Percentiles rank a stretch among this genome's conserved stretches.
Evolutionary conservation across 2,329 filamentous ascomycete genomes (phyloP).

Genomic region (Phaeoacremonium minimum): DNA sequence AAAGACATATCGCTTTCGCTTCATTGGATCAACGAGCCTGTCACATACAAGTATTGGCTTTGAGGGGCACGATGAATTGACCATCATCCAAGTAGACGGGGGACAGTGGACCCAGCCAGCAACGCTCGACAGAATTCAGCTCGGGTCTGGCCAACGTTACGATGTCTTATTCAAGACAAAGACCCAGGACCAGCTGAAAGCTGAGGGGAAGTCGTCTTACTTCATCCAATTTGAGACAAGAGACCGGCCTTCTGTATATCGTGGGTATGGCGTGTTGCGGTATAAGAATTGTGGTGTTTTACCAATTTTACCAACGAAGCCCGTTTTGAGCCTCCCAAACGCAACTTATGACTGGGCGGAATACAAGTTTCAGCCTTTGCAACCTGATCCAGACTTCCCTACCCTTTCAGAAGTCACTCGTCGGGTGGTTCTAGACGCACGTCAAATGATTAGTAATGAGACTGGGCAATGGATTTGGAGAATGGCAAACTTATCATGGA

Average conservation of each 20-base stretch:
- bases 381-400: constrained; percentile 26
- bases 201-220: constrained; percentile 27
- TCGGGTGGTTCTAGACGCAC: constrained; percentile 40
- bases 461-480: constrained; percentile 29
- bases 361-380: constrained; percentile 37
- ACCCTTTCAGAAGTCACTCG: constrained; percentile 42
- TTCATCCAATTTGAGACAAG: constrained; percentile 41
- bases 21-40: constrained; percentile 52
- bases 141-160: constrained; percentile 57
- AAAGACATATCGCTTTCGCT: constrained; percentile 57
- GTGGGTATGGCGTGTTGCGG: constrained; percentile 43
- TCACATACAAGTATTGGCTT: constrained; percentile 50
- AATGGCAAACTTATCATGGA: constrained; percentile 41
- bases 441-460: constrained; percentile 25
- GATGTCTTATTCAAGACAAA: constrained; percentile 53
- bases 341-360: constrained; percentile 35
- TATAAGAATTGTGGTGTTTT: constrained; percentile 24
- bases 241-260: constrained; percentile 38
- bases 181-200: constrained; percentile 33
- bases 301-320: constrained; percentile 17
- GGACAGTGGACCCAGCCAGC: constrained; percentile 47
- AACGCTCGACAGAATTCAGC: constrained; percentile 43
- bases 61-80: constrained; percentile 50
- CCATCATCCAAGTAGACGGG: constrained; percentile 58
- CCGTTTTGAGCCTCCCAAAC: constrained; percentile 26